A percentile compares a stretch with the other conserved stretches of the same genome.
These are phyloP conservation scores for Cordyceps tenuipes DNA, from an alignment of 2,329 filamentous ascomycete species.

Conservation along the genomic window DNA sequence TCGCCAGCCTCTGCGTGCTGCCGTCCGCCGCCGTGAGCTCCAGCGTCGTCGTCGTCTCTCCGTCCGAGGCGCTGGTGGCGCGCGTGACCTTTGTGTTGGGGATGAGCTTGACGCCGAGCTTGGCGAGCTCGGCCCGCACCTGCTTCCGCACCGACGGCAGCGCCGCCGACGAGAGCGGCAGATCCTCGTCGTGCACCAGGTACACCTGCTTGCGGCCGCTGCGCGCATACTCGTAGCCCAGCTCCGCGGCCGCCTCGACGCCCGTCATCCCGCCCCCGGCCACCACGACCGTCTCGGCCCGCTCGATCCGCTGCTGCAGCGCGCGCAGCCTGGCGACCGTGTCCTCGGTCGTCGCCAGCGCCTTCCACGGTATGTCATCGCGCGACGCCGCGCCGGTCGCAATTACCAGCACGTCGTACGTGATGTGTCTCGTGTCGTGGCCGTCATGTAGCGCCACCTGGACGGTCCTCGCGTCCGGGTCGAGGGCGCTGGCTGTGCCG, in stretches of 20 bases:
- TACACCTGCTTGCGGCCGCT: constrained; percentile 38
- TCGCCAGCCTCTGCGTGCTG: constrained; percentile 28
- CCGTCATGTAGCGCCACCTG: constrained; percentile 28
- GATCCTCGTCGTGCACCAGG: constrained; percentile 29
- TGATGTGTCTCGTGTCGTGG: constrained; percentile 25
- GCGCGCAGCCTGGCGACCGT: constrained; percentile 31
- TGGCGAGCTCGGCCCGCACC: constrained; percentile 31
- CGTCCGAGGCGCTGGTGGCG: constrained; percentile 17
- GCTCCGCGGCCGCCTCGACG: constrained; percentile 42
- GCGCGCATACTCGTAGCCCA: constrained; percentile 38
- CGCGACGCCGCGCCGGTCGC: constrained; percentile 42
- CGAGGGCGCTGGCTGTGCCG: constrained; percentile 38
- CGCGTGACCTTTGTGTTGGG: constrained; percentile 30
- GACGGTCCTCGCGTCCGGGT: constrained; percentile 34
- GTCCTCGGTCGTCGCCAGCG: constrained; percentile 31
- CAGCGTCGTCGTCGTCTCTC: constrained; percentile 22
- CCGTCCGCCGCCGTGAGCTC: constrained; percentile 27
- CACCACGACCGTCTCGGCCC: constrained; percentile 41
- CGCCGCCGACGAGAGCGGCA: constrained; percentile 29
- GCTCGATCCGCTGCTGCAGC: constrained; percentile 29
- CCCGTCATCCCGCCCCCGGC: constrained; percentile 44
- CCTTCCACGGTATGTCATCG: constrained; percentile 43
- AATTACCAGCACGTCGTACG: constrained; percentile 45
- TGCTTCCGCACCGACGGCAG: constrained; percentile 31
- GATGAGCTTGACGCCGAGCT: constrained; percentile 35